Base-by-base conservation (phyloP, 169 alveolate species). In the Plasmodium malariae region DNA sequence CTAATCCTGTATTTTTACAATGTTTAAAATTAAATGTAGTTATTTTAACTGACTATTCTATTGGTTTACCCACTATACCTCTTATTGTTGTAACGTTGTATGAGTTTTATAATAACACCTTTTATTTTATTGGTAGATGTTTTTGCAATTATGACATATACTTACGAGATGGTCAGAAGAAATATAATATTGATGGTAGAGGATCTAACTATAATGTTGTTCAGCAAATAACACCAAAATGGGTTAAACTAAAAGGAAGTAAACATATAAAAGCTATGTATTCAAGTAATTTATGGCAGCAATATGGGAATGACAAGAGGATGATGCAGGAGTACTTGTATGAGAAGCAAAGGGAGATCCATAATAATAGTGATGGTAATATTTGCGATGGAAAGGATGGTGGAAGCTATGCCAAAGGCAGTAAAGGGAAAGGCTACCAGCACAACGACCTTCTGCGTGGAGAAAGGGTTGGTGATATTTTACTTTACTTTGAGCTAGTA, bases 241-340 rank as follows among this genome's bases (percentile, higher is more conserved):
- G 98, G 98, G 85, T 97, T 28, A 86, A 94, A 80, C 91, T 97
- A 28, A 94, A 94, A 49, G 97, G 98, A 24, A 96, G 94, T 14
- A 91, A 87, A 69, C 91, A 88, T 57, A 49, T 86, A 19, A 51
- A 74, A 30, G 87, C 91, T 3, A 86, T 86, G 87, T 69, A 86
- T 69, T 55, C 92, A 2, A 86, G 57, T 21, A 70, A 40, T 24
- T 57, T 86, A 49, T 86, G 92, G 92, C 92, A 86, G 59, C 87
- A 86, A 26, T n/a, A 40, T 69, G 92, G 92, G 1, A 69, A 43
- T 14, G 86, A 86, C 40, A 40, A 70, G 14, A 43, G 92, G 3
- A 32, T 70, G 2, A 63, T 86, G 71, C 86, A 86, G 30, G 92
- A 86, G 49, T 54, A 68, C 34, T 26, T 86, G 51, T 70, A 57